Conservation (phyloP, 1,284 basidiomycete genomes). For the Pseudozyma flocculosa region DNA sequence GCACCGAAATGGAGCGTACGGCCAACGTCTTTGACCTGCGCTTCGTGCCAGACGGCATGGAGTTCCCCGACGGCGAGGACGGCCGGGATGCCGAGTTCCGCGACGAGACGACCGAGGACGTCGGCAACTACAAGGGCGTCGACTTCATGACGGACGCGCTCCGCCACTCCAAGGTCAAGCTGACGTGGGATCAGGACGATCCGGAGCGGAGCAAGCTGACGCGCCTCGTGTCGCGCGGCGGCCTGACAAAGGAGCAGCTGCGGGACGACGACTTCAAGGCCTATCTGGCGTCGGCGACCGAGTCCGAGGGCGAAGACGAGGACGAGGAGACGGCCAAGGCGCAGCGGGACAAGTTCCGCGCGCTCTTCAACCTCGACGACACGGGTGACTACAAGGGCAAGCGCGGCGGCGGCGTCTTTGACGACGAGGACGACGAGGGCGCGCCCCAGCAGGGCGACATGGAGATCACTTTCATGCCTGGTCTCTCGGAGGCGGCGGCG, state of each 20-base stretch:
- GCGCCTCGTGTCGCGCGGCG: constrained; percentile 28
- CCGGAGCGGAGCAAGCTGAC: constrained; percentile 78
- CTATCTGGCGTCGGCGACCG: constrained; percentile 53
- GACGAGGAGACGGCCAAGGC: constrained; percentile 14
- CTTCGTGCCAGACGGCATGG: constrained; percentile 74
- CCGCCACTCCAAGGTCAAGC: constrained; percentile 95
- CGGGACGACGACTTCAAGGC: constrained; percentile 55
- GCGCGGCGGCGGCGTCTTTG: constrained; percentile 28
- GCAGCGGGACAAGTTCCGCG: constrained; percentile 36
- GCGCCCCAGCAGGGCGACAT: constrained; percentile 41
- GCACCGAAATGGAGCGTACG: constrained; percentile 92
- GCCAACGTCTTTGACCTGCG: constrained; percentile 90
- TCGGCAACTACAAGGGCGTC: constrained; percentile 70
- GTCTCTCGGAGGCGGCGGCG: constrained; percentile 43
- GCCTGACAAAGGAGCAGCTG: constrained; percentile 38
- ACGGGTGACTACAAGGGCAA: constrained; percentile 14
- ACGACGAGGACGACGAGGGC: constrained; percentile 39
- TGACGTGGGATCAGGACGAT: constrained; percentile 99
- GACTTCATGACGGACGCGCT: constrained; percentile 94
- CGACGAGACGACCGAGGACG: constrained; percentile 71
- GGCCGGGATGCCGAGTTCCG: constrained; percentile 69
- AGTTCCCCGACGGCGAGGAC: constrained; percentile 71
- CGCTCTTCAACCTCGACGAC: constrained; percentile 43
- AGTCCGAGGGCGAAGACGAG: constrained; percentile 31
- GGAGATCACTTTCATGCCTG: constrained; percentile 57